A percentile compares a stretch with the other conserved stretches of the same genome.
Evolutionary conservation across 176 grass and related monocot genomes (phyloP).

Genomic region (Musa acuminata): DNA sequence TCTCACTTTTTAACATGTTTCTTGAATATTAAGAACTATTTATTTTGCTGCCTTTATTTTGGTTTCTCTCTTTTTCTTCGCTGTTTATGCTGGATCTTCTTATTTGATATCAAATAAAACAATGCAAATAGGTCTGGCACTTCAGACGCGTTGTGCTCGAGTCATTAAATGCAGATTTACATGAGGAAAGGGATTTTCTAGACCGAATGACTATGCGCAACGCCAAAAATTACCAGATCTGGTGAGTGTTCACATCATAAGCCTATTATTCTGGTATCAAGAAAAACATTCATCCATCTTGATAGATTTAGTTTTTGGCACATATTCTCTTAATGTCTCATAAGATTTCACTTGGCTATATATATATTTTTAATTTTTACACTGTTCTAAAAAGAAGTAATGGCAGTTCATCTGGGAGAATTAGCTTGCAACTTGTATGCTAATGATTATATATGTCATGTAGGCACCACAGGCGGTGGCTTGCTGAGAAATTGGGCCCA

Average conservation of each 20-base stretch:
- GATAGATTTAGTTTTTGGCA: neutral
- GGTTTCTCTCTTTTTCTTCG: neutral
- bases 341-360: neutral
- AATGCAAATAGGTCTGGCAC: constrained; percentile 64
- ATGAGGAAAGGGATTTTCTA: constrained; percentile 63
- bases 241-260: constrained; percentile 35
- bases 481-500: constrained; percentile 81
- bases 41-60: neutral
- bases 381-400: neutral
- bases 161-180: constrained; percentile 51
- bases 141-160: constrained; percentile 90
- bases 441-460: neutral
- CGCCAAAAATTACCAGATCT: constrained; percentile 91
- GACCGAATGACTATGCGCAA: constrained; percentile 47
- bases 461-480: constrained; percentile 97
- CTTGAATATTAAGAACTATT: neutral
- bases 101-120: neutral
- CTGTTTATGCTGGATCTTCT: neutral
- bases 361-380: no score
- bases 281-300: constrained; percentile 5
- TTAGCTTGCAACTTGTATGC: neutral
- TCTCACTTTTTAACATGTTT: neutral
- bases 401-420: neutral
- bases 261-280: neutral
- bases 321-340: neutral